A percentile compares a stretch with the other conserved stretches of the same genome.
phyloP scores from a whole-genome alignment of 345 rosid genomes.

The Ricinus communis region DNA sequence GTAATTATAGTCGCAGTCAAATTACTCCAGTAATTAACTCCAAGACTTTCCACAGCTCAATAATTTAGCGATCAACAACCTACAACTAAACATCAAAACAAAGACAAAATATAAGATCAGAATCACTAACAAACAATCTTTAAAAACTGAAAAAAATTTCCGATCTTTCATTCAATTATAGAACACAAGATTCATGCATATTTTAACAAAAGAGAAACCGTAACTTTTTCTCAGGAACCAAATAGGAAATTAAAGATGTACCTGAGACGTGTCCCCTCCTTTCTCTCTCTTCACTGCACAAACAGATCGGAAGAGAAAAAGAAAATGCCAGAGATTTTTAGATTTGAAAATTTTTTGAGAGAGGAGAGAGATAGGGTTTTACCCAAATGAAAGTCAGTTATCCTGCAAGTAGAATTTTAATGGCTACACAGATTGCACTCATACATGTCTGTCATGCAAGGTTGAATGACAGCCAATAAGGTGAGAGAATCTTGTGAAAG shows the following conservation, averaged over 20 bases:
- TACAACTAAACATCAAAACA: neutral
- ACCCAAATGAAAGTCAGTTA: neutral
- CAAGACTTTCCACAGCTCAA: neutral
- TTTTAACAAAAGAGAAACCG: neutral
- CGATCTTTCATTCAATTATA: neutral
- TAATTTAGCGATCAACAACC: neutral
- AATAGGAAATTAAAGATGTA: slow-evolving; percentile 12
- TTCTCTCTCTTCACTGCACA: slow-evolving; percentile 23
- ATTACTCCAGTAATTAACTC: neutral
- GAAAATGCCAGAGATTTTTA: slow-evolving; percentile 11
- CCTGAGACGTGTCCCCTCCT: slow-evolving; percentile 3
- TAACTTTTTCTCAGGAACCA: slow-evolving; percentile 5
- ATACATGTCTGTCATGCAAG: neutral
- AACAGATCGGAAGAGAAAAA: slow-evolving; percentile 31
- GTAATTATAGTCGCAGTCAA: neutral
- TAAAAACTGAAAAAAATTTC: neutral
- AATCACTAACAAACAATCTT: neutral
- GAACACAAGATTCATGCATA: neutral
- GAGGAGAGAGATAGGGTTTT: slow-evolving; percentile 9
- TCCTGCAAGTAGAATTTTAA: neutral
- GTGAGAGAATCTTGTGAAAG: neutral
- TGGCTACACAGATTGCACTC: neutral
- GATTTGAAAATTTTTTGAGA: neutral
- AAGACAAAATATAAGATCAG: neutral
- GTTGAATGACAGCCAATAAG: neutral